Percentiles rank a stretch among this genome's conserved stretches.
Evolutionary conservation across 2,329 filamentous ascomycete genomes (phyloP).

Genomic region (Emmonsiellopsis sp.): DNA sequence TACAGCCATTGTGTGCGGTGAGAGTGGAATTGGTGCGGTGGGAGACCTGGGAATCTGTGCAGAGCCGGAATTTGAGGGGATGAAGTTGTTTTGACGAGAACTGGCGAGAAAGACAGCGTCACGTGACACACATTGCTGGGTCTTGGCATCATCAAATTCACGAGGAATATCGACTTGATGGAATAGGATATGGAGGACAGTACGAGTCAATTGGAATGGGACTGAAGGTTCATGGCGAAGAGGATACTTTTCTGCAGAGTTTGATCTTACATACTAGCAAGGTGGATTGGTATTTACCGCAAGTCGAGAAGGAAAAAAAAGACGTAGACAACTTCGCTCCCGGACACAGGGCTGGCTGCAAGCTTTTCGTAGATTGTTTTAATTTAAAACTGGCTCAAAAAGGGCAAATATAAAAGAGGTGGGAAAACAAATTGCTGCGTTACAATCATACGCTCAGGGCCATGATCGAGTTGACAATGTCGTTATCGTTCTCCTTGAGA

Average conservation of each 20-base stretch:
- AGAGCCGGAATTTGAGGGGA: constrained; percentile 7
- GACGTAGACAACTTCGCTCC: background rate
- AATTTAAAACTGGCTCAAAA: background rate
- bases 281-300: no score
- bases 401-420: background rate
- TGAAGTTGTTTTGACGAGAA: constrained; percentile 4
- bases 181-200: background rate
- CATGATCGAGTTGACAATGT: constrained; percentile 99
- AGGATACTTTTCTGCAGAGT: no score
- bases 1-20: constrained; percentile 33
- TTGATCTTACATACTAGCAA: no score
- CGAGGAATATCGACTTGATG: background rate
- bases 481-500: constrained; percentile 92
- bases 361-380: background rate
- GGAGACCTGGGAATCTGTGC: constrained; percentile 4
- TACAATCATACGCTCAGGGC: constrained; percentile 67
- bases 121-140: constrained; percentile 8
- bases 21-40: constrained; percentile 16
- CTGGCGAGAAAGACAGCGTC: background rate
- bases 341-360: background rate
- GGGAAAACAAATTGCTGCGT: background rate
- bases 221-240: background rate
- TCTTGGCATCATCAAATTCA: constrained; percentile 8
- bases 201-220: background rate
- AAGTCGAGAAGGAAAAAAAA: no score